Base-by-base conservation (phyloP, 1,284 basidiomycete species). In the Apiotrichum montevideense region DNA sequence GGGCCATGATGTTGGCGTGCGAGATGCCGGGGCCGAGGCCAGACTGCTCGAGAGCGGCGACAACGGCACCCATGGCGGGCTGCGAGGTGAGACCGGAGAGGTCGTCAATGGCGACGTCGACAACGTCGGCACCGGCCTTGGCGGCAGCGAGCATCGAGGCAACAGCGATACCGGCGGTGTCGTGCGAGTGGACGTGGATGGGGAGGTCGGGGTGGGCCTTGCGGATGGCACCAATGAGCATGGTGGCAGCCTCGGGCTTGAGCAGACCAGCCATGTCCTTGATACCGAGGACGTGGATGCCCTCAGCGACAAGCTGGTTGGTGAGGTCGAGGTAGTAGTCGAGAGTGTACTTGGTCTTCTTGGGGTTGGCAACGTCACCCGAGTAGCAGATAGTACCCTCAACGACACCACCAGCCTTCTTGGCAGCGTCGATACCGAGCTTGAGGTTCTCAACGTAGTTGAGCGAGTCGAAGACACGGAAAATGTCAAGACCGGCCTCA, bases 201-300 rank as follows among this genome's bases (percentile, higher is more conserved):
- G 95, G 93, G 60, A 99, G 84, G 76, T 98, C 92, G 42, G 96
- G 96, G 79, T 98, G 90, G 70, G 89, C 93, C 80, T 91, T 85
- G 75, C 96, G 87, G 77, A 99, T 93, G 32, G 92, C 87, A 64
- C 91, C 87, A 69, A 99, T 85, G 65, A 99, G 87, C 88, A 96
- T 72, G 65, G 81, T 92, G 13, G 95, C 96, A 48, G 96, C 88
- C 70, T 90, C 83, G 40, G 96, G 96, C 78, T 98, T 99, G 68
- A 99, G 82, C 52, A 99, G 79, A 75, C 96, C 96, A 62, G 96
- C 96, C 96, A 99, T 99, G 74, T 99, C 96, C 82, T 99, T 99
- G 79, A 99, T 90, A 76, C 92, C 90, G 59, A 99, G 84, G 55
- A 99, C 87, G 78, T 99, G 96, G 69, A 99, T 93, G 49, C 96